Base-by-base conservation (phyloP, 106 monocot species). In the Acorus gramineus region DNA sequence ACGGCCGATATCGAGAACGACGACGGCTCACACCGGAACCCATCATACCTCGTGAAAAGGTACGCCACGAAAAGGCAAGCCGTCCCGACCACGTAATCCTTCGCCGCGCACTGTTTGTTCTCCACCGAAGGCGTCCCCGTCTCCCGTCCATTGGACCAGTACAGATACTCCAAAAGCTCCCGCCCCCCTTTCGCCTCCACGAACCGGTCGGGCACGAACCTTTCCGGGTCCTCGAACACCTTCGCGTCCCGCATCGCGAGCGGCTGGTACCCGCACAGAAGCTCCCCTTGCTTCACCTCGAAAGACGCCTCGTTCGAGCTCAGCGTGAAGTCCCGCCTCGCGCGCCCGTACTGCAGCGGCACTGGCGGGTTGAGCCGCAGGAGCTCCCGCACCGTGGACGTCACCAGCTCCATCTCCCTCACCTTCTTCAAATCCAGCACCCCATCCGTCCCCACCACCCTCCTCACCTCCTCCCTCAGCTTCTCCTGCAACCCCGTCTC, bases 41-140 rank as follows among this genome's bases (percentile, higher is more conserved):
- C 63, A 44, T 90, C 90, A 56, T 83, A 90, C 50, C 77, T 51
- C 10, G 43, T 56, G 63, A 80, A 78, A 5, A 90, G 63, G 68
- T 76, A 70, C 4, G 80, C 90, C 14, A 90, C 52, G 50, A 90
- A 47, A 63, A 90, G 28, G 61, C 90, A 79, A 10, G 83, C 86
- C 7, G 80, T 81, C 14, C 51, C 57, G 56, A 82, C 77, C 47
- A 89, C 89, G 60, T 71, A 62, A 14, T 89, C 85, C 82, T 90
- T 90, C 14, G 79, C 89, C 4, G 85, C 80, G 56, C 89, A 90
- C 75, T 90, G 89, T 80, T 90, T 90, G 79, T 90, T 90, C 47
- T 12, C 77, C 47, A 64, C 0, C 57, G 72, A 52, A 28, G 89
- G 85, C 53, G 52, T 53, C 46, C 52, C 72, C 14, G 85, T 78